A percentile compares a stretch with the other conserved stretches of the same genome.
Conservation (phyloP, 1,139 yeast genomes). For the Magnusiomyces fungicola region DNA sequence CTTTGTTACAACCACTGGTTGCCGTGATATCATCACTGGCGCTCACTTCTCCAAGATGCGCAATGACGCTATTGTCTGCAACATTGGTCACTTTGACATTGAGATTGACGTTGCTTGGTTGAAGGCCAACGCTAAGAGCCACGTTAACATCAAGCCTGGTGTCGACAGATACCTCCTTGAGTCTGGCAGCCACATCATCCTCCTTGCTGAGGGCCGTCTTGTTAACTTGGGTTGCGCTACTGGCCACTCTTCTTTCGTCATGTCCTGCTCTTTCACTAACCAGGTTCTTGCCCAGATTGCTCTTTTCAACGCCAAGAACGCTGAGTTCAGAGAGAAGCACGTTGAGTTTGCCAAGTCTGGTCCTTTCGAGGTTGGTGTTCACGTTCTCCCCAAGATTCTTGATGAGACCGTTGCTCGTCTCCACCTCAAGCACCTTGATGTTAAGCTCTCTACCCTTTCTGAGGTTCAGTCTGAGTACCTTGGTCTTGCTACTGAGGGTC, state of each 20-base stretch:
- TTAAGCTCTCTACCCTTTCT: conserved; percentile 72
- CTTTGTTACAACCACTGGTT: conserved; percentile 99
- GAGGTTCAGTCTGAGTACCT: conserved; percentile 89
- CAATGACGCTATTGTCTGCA: conserved; percentile 99
- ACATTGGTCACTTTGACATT: conserved; percentile 99
- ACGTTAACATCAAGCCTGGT: conserved; percentile 97
- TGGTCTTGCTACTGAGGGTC: conserved; percentile 91
- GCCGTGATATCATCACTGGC: conserved; percentile 95
- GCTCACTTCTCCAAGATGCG: conserved; percentile 89
- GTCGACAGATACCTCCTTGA: conserved; percentile 95
- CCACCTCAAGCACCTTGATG: conserved; percentile 95
- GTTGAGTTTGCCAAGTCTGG: conserved; percentile 93
- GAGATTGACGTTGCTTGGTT: conserved; percentile 99
- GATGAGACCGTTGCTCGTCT: conserved; percentile 99
- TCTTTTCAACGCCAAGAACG: conserved; percentile 84
- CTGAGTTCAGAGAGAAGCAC: conserved; percentile 67
- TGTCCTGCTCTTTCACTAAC: conserved; percentile 99
- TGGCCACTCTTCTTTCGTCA: conserved; percentile 98
- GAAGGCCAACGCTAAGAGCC: conserved; percentile 82
- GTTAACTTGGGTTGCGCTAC: conserved; percentile 99
- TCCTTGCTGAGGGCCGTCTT: conserved; percentile 98
- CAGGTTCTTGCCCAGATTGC: conserved; percentile 99
- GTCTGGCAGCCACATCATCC: conserved; percentile 89
- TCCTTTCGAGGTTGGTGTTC: conserved; percentile 88
- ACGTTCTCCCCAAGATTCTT: conserved; percentile 94